These are phyloP conservation scores for maize (Zea mays) DNA, from an alignment of 176 grass and related monocot species.

Conservation along the genomic window DNA sequence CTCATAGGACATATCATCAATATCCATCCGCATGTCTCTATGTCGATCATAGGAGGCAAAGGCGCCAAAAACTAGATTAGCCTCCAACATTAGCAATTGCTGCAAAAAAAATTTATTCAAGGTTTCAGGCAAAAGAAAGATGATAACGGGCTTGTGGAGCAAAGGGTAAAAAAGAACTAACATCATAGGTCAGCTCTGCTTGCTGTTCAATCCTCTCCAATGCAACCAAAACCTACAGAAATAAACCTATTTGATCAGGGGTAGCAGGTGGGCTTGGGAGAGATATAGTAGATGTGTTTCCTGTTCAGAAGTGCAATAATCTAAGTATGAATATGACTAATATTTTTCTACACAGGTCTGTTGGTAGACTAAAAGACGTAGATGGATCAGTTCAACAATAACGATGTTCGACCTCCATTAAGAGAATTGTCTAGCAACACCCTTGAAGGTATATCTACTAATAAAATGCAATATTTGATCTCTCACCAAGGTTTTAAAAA, in stretches of 20 bases:
- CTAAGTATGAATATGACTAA: too few species aligned
- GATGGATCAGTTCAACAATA: too few species aligned
- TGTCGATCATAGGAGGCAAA: constrained; percentile 59
- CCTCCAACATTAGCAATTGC: constrained; percentile 63
- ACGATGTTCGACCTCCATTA: too few species aligned
- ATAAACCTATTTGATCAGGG: neutral
- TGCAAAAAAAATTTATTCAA: constrained; percentile 34
- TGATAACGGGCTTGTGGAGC: constrained; percentile 2
- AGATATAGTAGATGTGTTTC: too few species aligned
- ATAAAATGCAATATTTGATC: too few species aligned
- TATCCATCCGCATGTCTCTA: constrained; percentile 82
- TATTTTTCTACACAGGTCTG: too few species aligned
- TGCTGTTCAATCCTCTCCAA: constrained; percentile 69
- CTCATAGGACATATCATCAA: constrained; percentile 95
- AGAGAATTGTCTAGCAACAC: too few species aligned
- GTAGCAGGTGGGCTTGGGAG: too few species aligned
- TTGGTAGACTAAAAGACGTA: too few species aligned
- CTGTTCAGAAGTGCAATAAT: too few species aligned
- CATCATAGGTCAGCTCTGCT: constrained; percentile 62
- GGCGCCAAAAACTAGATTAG: constrained; percentile 51
- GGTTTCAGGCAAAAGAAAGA: constrained; percentile 34
- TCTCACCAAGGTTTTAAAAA: too few species aligned
- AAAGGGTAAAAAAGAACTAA: constrained; percentile 41
- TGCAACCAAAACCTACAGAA: constrained; percentile 58
- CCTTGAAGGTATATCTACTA: too few species aligned